A percentile compares a stretch with the other conserved stretches of the same genome.
phyloP scores from a whole-genome alignment of 441 rosid genomes.

The Populus tomentosa region DNA sequence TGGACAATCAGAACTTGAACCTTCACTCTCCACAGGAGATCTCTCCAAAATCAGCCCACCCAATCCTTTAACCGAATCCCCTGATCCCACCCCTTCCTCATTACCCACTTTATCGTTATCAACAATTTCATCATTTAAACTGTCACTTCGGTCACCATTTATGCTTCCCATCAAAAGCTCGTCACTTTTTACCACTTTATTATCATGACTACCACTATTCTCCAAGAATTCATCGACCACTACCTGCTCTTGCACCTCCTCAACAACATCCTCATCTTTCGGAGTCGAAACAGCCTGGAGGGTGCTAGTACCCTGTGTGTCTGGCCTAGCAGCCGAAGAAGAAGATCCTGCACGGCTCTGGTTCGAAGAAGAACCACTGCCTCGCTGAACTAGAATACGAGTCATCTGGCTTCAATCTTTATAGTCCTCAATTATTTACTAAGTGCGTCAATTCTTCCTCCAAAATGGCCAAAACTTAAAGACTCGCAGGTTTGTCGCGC shows the following conservation, averaged over 20 bases:
- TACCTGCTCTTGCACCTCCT: constrained; percentile 51
- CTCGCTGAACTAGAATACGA: constrained; percentile 88
- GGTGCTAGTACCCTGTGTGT: constrained; percentile 35
- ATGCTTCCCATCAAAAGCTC: constrained; percentile 33
- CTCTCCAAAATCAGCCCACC: constrained; percentile 39
- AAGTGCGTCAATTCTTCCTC: constrained; percentile 9
- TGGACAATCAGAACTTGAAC: constrained; percentile 36
- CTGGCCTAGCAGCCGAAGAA: constrained; percentile 58
- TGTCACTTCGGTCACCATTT: constrained; percentile 29
- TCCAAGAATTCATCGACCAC: constrained; percentile 47
- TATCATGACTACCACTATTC: constrained; percentile 36
- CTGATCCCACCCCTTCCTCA: constrained; percentile 33
- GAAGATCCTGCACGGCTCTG: constrained; percentile 50
- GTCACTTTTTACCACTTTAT: constrained; percentile 37
- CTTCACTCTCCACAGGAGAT: constrained; percentile 43
- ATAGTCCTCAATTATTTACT: constrained; percentile 16
- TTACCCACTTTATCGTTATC: constrained; percentile 25
- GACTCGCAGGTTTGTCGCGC: constrained; percentile 60
- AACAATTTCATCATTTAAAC: constrained; percentile 35
- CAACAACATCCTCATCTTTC: constrained; percentile 57
- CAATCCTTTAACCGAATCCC: constrained; percentile 27
- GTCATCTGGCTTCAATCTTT: constrained; percentile 46
- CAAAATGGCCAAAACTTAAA: constrained; percentile 28
- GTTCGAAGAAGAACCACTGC: constrained; percentile 77
- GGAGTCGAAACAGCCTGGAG: constrained; percentile 34